Base-by-base conservation (phyloP, 2,329 filamentous ascomycete genomes). In the Alternaria brassicicola region DNA sequence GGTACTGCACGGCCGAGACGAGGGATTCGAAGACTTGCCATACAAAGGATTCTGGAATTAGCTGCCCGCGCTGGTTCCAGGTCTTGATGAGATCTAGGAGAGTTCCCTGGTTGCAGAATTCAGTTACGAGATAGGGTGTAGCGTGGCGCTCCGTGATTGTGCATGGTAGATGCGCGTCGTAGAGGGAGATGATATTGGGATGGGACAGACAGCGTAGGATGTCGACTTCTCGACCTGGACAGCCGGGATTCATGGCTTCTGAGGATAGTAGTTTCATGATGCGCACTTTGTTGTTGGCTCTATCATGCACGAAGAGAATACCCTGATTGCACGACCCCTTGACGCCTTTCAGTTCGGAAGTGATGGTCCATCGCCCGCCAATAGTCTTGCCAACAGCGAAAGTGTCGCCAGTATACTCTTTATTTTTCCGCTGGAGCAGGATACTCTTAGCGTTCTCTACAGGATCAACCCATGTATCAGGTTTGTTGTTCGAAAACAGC, bases 11-110 rank as follows among this genome's bases (percentile, higher is more conserved):
- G 1, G 33, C 47, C 2, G 31, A 13, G 6, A 38, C 21, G 0
- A 50, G 47, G 12, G 47, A 7, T 38, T 50, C 47, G 47, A 50
- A 50, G 31, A 50, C 33, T 30, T 50, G n/a, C 47, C 47, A 50
- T 1, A 50, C 33, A 7, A 50, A 50, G 21, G 15, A 8, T 21
- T 50, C 33, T 1, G 33, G 33, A 3, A 50, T 9, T 3, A 38
- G 33, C 6, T 39, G 7, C 2, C 23, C 47, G 6, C 9, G 9
- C n/a, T 9, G 4, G n/a, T 38, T 26, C 13, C 23, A 30, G 4
- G 0, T 28, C 3, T 19, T 25, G 19, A 50, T 50, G 4, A n/a
- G 2, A 15, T 19, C 12, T 4, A 17, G 15, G 3, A 50, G 35
- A 13, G 47, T 50, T 1, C n/a, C 17, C 6, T 46, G 12, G 17